Base-by-base conservation (phyloP, 1,139 yeast species). In the Lodderomyces parapsilosis region DNA sequence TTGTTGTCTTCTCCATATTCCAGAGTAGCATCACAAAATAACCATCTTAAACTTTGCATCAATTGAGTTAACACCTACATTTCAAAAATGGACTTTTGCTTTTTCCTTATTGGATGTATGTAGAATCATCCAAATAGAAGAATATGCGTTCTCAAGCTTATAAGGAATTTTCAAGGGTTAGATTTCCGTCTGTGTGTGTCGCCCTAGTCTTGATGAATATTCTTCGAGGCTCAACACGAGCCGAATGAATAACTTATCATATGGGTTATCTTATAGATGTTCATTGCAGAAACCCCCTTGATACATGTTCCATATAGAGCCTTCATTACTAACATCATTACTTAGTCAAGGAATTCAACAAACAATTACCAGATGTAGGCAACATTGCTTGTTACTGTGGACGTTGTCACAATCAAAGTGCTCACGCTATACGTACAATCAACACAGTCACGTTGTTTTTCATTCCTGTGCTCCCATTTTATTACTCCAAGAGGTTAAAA, bases 361-460 rank as follows among this genome's bases (percentile, higher is more conserved):
- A 60, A 40, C 65, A 63, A 0, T 49, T 65, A 27, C 43, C 48
- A 7, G 67, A 61, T 40, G 51, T 65, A 13, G 69, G 69, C 1
- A 47, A 60, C 41, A 46, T 64, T 10, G 44, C 56, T 9, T 64
- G 71, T 42, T 64, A 65, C 43, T 69, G 75, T 47, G 63, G 66
- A 2, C 66, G 71, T 45, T 73, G 78, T 47, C 78, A 73, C 51
- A 73, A 73, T 51, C 74, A 70, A 45, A 63, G 74, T 20, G 78
- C 74, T 2, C 63, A 61, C 53, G 71, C 77, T 0, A 60, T 68
- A 7, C 60, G 73, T 41, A 61, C 75, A 17, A 68, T 68, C 49
- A 71, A 70, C 48, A 59, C 69, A 50, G 63, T 73, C n/a, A 73
- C 78, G 0, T 48, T 73, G 22, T 73, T 73, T 50, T 72, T 73